Evolutionary conservation across 2,329 filamentous ascomycete genomes (phyloP).

Genomic region (Talaromyces marneffei): DNA sequence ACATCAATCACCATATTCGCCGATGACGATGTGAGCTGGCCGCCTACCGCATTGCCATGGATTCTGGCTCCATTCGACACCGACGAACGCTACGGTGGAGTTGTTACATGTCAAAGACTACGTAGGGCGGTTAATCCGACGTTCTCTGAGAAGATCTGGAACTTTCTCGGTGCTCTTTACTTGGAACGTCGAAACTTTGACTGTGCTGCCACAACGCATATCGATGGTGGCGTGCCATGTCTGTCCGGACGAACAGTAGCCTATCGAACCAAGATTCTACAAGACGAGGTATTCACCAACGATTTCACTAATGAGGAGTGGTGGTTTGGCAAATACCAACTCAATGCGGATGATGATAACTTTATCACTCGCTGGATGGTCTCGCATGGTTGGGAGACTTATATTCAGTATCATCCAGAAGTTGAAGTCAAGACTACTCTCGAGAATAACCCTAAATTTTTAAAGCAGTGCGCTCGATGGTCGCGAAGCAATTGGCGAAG

Average conservation of each 20-base stretch:
- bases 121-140: conserved; percentile 60
- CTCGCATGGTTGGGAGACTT: conserved; percentile 85
- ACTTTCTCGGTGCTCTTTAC: conserved; percentile 86
- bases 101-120: conserved; percentile 85
- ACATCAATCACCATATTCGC: conserved; percentile 87
- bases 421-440: conserved; percentile 90
- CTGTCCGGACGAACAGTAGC: conserved; percentile 92
- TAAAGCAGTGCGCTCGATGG: conserved; percentile 92
- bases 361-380: conserved; percentile 97
- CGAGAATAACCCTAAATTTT: conserved; percentile 79
- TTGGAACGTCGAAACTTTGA: conserved; percentile 94
- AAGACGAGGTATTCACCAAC: conserved; percentile 76
- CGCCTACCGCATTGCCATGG: conserved; percentile 78
- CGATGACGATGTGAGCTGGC: conserved; percentile 94
- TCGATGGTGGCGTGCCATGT: conserved; percentile 93
- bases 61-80: conserved; percentile 90
- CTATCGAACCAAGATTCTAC: conserved; percentile 81
- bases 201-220: conserved; percentile 88
- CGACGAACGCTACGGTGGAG: conserved; percentile 68
- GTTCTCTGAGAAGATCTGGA: conserved; percentile 63
- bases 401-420: conserved; percentile 87
- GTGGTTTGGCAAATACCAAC: conserved; percentile 68
- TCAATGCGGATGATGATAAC: conserved; percentile 97
- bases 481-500: conserved; percentile 96
- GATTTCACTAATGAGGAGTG: conserved; percentile 89